Evolutionary conservation across 257 asterid species (phyloP), one percentile per base, ranked within the genome.

Genomic region (Scutellaria minor): DNA sequence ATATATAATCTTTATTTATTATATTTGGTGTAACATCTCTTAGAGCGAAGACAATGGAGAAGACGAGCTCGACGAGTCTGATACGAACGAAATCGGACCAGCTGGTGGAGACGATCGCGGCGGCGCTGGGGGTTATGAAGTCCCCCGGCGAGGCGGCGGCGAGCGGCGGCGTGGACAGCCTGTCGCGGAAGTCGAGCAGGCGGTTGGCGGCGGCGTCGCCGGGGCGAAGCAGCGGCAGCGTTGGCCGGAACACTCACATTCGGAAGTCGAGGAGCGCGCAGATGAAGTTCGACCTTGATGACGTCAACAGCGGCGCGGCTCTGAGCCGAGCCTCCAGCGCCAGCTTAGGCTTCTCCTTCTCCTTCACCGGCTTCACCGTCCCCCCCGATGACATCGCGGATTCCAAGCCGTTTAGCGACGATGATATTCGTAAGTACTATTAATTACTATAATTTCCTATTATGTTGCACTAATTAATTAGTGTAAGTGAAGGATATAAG

Each of bases 311-410:
- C 72, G 94, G 98, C 35, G 99, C 98, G 44, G 98, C 97, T 62
- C 13, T 95, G 79, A 95, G 99, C 79, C 77, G 99, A 48, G 99
- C 98, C 27, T 92, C 99, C 15, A 92, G 98, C 76, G 99, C 99
- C 55, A 95, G 99, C 81, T 72, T 92, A 62, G 98, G 98, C 35
- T 71, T 94, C 45, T 89, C 97, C 1, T 95, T 95, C 78, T 79
- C 97, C 42, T 90, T 90, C 89, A 88, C 98, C 50, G 98, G 99
- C 40, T 92, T 95, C 76, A 82, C 90, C 2, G 87, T 86, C 41
- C 99, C 99, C 2, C 86, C 89, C 1, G 98, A 95, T 8, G 83
- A 71, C 35, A 85, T 84, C 4, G 92, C 88, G 5, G 92, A 87
- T 74, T 68, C 74, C 10, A 85, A 78, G 66, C 84, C 93, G 2